A percentile compares a stretch with the other conserved stretches of the same genome.
phyloP scores from a whole-genome alignment of 176 grass and related monocot species.

The Musa schizocarpa region DNA sequence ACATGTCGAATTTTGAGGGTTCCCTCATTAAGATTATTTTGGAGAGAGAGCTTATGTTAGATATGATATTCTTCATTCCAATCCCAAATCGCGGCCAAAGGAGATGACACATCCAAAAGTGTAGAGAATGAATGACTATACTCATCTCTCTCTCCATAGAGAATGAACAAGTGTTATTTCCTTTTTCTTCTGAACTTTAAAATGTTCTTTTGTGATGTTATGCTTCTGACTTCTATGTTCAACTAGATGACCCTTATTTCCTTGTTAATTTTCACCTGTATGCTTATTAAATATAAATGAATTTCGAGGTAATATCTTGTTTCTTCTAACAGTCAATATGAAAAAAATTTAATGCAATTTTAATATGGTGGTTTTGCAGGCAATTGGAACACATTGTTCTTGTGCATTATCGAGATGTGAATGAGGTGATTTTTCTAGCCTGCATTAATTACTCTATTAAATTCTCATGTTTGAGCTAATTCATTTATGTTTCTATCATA shows the following conservation, averaged over 20 bases:
- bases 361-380: not conserved
- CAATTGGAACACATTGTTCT: slow-evolving; percentile 17
- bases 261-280: not conserved
- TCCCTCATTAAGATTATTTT: too few species aligned
- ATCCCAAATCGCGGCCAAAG: too few species aligned
- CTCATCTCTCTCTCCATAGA: too few species aligned
- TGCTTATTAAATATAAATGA: not conserved
- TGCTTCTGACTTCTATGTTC: too few species aligned
- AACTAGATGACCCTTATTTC: not conserved
- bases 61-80: too few species aligned
- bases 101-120: too few species aligned
- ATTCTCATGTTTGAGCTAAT: not conserved
- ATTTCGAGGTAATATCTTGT: not conserved
- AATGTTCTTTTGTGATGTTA: too few species aligned
- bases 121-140: too few species aligned
- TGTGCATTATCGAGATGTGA: slow-evolving; percentile 19
- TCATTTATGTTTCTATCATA: not conserved
- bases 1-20: too few species aligned
- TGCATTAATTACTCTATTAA: not conserved
- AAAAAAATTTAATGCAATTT: not conserved
- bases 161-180: too few species aligned
- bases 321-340: not conserved
- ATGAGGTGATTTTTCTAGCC: slow-evolving; percentile 6
- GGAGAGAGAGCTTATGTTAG: too few species aligned
- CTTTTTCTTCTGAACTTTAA: too few species aligned